phyloP scores from a whole-genome alignment of 2,329 filamentous ascomycete genomes.

The Xylogone sp. region DNA sequence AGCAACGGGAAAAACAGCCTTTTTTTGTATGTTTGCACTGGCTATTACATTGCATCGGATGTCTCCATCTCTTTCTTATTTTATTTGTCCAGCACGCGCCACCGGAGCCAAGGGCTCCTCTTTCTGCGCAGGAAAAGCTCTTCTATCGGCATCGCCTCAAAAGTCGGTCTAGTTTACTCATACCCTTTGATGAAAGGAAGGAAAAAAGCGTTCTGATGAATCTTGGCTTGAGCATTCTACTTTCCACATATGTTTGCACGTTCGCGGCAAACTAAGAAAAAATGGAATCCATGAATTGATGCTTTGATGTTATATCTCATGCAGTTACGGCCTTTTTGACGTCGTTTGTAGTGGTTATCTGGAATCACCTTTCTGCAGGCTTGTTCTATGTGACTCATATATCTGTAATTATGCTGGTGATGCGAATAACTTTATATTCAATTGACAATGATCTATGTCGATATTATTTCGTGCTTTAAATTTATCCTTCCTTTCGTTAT shows the following conservation, averaged over 20 bases:
- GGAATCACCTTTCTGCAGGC: neutral
- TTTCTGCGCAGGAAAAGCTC: neutral
- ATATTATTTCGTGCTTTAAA: too few species aligned
- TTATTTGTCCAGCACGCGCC: neutral
- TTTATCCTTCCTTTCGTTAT: too few species aligned
- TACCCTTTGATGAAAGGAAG: neutral
- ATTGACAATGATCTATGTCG: too few species aligned
- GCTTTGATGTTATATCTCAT: neutral
- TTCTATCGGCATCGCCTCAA: neutral
- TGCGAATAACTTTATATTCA: too few species aligned
- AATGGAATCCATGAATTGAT: neutral
- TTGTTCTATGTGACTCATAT: neutral
- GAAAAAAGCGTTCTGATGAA: neutral
- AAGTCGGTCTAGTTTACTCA: neutral
- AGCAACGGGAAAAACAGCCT: constrained; percentile 1
- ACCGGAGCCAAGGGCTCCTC: neutral
- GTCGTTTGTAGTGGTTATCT: neutral
- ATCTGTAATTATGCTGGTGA: too few species aligned
- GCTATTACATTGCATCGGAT: constrained; percentile 2
- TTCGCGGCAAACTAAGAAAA: neutral
- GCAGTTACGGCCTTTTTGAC: neutral
- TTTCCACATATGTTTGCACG: neutral
- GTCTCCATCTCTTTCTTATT: neutral
- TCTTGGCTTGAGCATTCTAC: neutral
- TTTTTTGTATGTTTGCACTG: constrained; percentile 12